These are phyloP conservation scores for Debaryomyces prosopidis DNA, from an alignment of 805 yeast species.

Conservation along the genomic window DNA sequence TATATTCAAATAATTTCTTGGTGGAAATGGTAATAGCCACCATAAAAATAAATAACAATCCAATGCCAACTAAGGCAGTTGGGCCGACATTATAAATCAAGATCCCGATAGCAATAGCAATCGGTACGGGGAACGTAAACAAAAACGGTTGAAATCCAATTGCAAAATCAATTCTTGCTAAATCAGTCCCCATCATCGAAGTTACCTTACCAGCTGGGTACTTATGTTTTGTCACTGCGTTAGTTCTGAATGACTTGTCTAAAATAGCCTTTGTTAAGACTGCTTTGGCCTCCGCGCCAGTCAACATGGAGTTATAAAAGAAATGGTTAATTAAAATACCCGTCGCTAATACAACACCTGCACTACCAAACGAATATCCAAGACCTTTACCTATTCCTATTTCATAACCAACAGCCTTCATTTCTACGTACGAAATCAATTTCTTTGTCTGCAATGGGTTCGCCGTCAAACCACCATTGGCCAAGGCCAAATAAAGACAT, in stretches of 20 bases:
- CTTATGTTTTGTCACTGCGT: slow-evolving; percentile 55
- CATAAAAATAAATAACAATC: slow-evolving; percentile 53
- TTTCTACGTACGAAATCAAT: slow-evolving; percentile 36
- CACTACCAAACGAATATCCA: slow-evolving; percentile 42
- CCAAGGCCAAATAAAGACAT: slow-evolving; percentile 25
- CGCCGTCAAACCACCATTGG: slow-evolving; percentile 25
- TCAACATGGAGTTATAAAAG: slow-evolving; percentile 58
- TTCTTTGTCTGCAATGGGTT: slow-evolving; percentile 39
- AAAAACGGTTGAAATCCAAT: slow-evolving; percentile 67
- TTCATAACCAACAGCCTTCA: slow-evolving; percentile 24
- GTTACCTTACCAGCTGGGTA: slow-evolving; percentile 74
- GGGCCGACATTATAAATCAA: slow-evolving; percentile 71
- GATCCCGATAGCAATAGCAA: slow-evolving; percentile 63
- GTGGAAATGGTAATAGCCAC: slow-evolving; percentile 47
- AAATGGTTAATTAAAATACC: slow-evolving; percentile 55
- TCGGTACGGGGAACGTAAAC: slow-evolving; percentile 62
- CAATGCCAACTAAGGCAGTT: slow-evolving; percentile 70
- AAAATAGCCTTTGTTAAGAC: slow-evolving; percentile 69
- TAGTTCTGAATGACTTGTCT: slow-evolving; percentile 64
- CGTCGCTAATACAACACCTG: slow-evolving; percentile 26
- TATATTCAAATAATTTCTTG: slow-evolving; percentile 50
- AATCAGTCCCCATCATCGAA: slow-evolving; percentile 77
- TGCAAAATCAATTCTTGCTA: slow-evolving; percentile 78
- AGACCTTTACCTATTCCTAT: slow-evolving; percentile 32
- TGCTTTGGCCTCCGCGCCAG: slow-evolving; percentile 73